A percentile compares a stretch with the other conserved stretches of the same genome.
Conservation (phyloP, 2,329 filamentous ascomycete species). For the Colletotrichum shisoi region DNA sequence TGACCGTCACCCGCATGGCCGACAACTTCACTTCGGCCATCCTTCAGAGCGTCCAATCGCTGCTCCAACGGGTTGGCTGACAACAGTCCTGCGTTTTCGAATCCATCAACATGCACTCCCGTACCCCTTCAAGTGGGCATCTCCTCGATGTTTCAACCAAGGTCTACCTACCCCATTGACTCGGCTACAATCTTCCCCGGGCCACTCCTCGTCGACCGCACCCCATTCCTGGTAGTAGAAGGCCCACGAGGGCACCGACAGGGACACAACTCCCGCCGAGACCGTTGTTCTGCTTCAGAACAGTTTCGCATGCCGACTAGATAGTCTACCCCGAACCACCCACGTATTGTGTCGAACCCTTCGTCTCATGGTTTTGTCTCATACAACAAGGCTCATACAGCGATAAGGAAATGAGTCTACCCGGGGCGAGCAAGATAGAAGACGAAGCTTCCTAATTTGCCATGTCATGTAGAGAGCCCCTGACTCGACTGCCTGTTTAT, state of each 20-base stretch:
- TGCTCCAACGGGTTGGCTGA: background rate
- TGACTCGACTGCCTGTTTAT: background rate
- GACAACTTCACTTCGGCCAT: background rate
- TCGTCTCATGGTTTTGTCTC: constrained; percentile 31
- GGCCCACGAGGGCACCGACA: too few species aligned
- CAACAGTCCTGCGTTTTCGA: background rate
- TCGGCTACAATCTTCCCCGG: too few species aligned
- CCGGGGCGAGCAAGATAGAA: background rate
- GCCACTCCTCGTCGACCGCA: too few species aligned
- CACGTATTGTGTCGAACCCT: background rate
- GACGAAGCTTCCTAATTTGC: background rate
- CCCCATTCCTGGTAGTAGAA: too few species aligned
- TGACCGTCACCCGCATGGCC: background rate
- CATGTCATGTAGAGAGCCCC: background rate
- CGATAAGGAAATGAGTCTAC: constrained; percentile 14
- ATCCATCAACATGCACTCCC: background rate
- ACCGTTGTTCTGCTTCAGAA: too few species aligned
- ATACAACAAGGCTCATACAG: constrained; percentile 4
- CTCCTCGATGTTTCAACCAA: too few species aligned
- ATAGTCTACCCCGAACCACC: too few species aligned
- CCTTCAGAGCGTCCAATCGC: background rate
- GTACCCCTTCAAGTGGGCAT: background rate
- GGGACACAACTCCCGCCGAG: too few species aligned
- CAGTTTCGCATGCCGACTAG: too few species aligned
- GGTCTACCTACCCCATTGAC: too few species aligned